Conservation (phyloP, 768 basidiomycete species). For the Termitomyces sp. region DNA sequence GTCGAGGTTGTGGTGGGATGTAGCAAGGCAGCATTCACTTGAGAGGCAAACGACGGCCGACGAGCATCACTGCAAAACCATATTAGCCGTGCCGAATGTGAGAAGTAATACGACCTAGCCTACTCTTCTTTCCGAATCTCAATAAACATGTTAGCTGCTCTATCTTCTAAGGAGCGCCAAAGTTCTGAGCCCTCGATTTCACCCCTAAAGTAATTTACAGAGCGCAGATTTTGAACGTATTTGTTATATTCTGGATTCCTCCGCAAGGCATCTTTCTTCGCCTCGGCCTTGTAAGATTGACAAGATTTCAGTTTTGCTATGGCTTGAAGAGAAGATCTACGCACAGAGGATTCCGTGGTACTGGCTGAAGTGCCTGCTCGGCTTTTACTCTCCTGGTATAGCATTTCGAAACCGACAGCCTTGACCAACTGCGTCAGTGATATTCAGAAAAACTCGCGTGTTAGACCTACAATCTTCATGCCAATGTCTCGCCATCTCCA, state of each 20-base stretch:
- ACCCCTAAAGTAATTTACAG: constrained; percentile 70
- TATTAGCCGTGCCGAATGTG: constrained; percentile 9
- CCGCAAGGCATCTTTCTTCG: constrained; percentile 61
- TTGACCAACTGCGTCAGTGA: constrained; percentile 23
- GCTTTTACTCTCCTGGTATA: constrained; percentile 80
- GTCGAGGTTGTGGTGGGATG: neutral
- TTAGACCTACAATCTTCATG: constrained; percentile 77
- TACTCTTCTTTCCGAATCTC: constrained; percentile 63
- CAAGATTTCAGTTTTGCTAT: neutral
- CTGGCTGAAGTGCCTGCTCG: constrained; percentile 34
- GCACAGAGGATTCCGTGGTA: constrained; percentile 44
- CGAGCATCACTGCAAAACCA: neutral
- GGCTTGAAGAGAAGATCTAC: constrained; percentile 13
- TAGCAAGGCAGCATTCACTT: constrained; percentile 1
- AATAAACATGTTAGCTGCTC: constrained; percentile 65
- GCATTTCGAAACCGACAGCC: constrained; percentile 96
- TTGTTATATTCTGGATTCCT: constrained; percentile 61
- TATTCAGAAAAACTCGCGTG: neutral
- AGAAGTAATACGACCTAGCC: neutral
- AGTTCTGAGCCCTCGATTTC: constrained; percentile 72
- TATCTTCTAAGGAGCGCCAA: constrained; percentile 71
- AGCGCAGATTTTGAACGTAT: constrained; percentile 63
- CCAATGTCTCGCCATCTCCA: constrained; percentile 83
- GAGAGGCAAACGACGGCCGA: constrained; percentile 4
- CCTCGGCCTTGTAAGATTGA: constrained; percentile 41